Evolutionary conservation across 1,139 yeast genomes (phyloP).

Genomic region (Taphrina communis): DNA sequence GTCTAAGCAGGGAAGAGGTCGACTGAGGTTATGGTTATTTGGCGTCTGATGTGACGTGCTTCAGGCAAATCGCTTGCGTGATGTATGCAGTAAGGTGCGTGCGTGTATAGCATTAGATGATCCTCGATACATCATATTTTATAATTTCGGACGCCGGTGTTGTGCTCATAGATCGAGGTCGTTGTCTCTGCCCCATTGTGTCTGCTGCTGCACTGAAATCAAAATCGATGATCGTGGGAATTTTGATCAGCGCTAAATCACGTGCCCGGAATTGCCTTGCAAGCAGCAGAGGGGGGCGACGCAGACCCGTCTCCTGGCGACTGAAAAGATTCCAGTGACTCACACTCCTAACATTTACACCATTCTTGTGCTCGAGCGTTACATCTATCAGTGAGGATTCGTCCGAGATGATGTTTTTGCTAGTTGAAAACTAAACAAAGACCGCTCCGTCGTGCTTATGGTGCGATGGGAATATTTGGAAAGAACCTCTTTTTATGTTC

Average conservation of each 20-base stretch:
- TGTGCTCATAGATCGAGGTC: background rate
- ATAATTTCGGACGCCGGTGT: background rate
- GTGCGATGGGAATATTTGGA: conserved; percentile 44
- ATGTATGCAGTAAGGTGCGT: too few species aligned
- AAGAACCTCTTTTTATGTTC: conserved; percentile 14
- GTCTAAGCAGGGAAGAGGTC: conserved; percentile 10
- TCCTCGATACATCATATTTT: too few species aligned
- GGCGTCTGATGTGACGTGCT: background rate
- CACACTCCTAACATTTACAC: conserved; percentile 9
- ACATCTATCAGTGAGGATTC: conserved; percentile 43
- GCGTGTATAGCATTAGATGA: too few species aligned
- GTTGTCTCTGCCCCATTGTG: too few species aligned
- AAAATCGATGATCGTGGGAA: conserved; percentile 8
- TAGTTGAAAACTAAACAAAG: conserved; percentile 44
- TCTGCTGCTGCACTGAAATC: too few species aligned
- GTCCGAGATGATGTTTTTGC: conserved; percentile 44
- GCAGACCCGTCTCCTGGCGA: background rate
- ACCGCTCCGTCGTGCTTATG: conserved; percentile 42
- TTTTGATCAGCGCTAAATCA: background rate
- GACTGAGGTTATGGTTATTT: conserved; percentile 15
- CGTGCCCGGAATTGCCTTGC: background rate
- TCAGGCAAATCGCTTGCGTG: too few species aligned
- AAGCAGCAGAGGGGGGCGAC: background rate
- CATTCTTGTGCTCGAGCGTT: conserved; percentile 38
- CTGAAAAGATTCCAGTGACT: conserved; percentile 6